These are phyloP conservation scores for Claviceps humidiphila DNA, from an alignment of 2,329 filamentous ascomycete species.

Conservation along the genomic window DNA sequence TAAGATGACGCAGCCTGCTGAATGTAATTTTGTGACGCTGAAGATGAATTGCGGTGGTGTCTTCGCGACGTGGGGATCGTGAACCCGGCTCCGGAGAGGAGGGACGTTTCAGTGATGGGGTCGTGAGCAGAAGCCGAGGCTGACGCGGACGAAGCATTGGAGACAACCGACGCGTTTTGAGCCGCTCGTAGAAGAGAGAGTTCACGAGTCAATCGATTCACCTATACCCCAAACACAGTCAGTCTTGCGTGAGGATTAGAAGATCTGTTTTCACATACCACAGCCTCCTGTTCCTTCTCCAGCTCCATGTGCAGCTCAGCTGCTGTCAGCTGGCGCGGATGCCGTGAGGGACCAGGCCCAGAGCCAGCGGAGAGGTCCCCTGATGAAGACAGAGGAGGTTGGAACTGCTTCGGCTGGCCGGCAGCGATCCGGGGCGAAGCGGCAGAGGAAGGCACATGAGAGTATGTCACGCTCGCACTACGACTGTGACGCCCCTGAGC, in stretches of 20 bases:
- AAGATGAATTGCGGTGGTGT: conserved; percentile 46
- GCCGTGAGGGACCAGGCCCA: conserved; percentile 63
- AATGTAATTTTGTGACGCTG: conserved; percentile 38
- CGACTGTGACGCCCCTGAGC: conserved; percentile 6
- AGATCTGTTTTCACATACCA: conserved; percentile 41
- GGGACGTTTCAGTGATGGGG: conserved; percentile 33
- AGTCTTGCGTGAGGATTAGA: too few relatives aligned
- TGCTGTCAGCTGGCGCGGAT: conserved; percentile 76
- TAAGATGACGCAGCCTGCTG: conserved; percentile 23
- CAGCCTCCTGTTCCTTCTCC: conserved; percentile 90
- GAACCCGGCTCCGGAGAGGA: conserved; percentile 44
- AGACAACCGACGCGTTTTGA: conserved; percentile 52
- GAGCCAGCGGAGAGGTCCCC: conserved; percentile 31
- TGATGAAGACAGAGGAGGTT: conserved; percentile 18
- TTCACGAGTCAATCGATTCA: conserved; percentile 86
- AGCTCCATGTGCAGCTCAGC: conserved; percentile 80
- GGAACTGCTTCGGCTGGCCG: conserved; percentile 15
- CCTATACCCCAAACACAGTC: conserved; percentile 32
- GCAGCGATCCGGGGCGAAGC: conserved; percentile 12
- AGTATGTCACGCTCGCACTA: conserved; percentile 5
- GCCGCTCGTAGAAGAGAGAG: conserved; percentile 66
- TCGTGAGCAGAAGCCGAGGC: conserved; percentile 39
- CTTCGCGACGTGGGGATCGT: conserved; percentile 41
- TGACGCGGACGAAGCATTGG: conserved; percentile 50
- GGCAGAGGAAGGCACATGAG: conserved; percentile 21